These are phyloP conservation scores for Microbotryum silenes-acaulis DNA, from an alignment of 1,284 basidiomycete species.

Conservation along the genomic window DNA sequence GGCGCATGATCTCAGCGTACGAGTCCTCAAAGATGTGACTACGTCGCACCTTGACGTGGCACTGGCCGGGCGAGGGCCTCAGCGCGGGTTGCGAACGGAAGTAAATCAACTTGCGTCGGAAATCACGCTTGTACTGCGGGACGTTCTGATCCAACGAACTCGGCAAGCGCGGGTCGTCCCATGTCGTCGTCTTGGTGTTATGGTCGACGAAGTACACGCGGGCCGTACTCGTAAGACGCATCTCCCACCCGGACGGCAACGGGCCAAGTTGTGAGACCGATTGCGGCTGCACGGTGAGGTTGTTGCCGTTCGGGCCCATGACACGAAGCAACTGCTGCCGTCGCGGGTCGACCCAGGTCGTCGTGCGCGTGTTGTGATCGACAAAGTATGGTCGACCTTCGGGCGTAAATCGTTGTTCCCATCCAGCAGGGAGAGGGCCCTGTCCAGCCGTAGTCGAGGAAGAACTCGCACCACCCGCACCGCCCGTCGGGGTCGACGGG, in stretches of 20 bases:
- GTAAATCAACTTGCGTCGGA: constrained; percentile 95
- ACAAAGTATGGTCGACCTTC: constrained; percentile 97
- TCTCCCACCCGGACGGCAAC: constrained; percentile 94
- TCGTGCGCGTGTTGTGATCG: constrained; percentile 72
- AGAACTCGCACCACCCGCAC: constrained; percentile 37
- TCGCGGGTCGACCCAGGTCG: constrained; percentile 96
- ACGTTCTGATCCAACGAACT: constrained; percentile 81
- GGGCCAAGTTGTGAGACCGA: constrained; percentile 86
- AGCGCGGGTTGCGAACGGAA: constrained; percentile 96
- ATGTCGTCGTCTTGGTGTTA: constrained; percentile 72
- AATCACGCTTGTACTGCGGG: constrained; percentile 99
- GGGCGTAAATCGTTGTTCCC: constrained; percentile 97
- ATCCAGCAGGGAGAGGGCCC: constrained; percentile 82
- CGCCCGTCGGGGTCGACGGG: constrained; percentile 33
- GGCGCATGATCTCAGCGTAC: constrained; percentile 90
- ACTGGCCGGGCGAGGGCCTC: constrained; percentile 71
- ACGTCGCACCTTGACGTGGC: constrained; percentile 90
- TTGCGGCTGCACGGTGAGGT: constrained; percentile 65
- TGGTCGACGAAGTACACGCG: constrained; percentile 96
- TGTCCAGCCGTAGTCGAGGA: constrained; percentile 63
- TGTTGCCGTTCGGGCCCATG: constrained; percentile 74
- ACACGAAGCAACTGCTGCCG: constrained; percentile 76
- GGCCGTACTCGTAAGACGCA: constrained; percentile 85
- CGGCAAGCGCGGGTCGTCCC: constrained; percentile 86
- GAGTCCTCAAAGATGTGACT: constrained; percentile 93